phyloP scores from a whole-genome alignment of 2,329 filamentous ascomycete species.

The Xylariales sp. region DNA sequence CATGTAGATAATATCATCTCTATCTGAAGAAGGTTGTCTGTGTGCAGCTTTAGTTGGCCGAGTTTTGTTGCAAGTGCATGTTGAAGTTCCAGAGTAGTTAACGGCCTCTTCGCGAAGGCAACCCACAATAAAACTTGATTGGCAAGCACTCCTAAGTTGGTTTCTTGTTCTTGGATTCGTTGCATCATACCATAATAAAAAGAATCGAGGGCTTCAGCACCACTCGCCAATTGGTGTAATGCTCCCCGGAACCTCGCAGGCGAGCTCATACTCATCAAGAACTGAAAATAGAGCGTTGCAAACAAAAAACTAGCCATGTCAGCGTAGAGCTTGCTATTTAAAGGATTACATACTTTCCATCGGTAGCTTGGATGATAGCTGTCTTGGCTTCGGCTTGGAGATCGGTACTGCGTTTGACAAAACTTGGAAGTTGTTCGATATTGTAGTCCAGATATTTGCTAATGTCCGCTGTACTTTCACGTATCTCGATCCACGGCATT shows the following conservation, averaged over 20 bases:
- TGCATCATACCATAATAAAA: constrained; percentile 36
- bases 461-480: background rate
- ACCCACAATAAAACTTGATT: constrained; percentile 35
- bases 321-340: background rate
- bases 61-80: constrained; percentile 35
- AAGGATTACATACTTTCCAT: background rate
- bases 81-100: constrained; percentile 30
- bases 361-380: constrained; percentile 12
- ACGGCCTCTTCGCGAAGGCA: constrained; percentile 26
- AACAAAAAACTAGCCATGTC: constrained; percentile 29
- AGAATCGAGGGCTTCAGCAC: constrained; percentile 25
- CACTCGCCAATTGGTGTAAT: constrained; percentile 26
- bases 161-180: constrained; percentile 33
- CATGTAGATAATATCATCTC: background rate
- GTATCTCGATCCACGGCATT: background rate
- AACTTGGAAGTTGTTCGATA: background rate
- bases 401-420: background rate
- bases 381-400: constrained; percentile 16
- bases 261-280: constrained; percentile 24
- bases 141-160: constrained; percentile 27
- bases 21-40: constrained; percentile 23
- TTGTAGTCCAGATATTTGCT: background rate
- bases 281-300: constrained; percentile 30
- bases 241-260: constrained; percentile 25
- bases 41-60: constrained; percentile 21